Percentiles rank a stretch among this genome's conserved stretches.
Evolutionary conservation across 2,329 filamentous ascomycete species (phyloP).

Genomic region (Colletotrichum endophyticum): DNA sequence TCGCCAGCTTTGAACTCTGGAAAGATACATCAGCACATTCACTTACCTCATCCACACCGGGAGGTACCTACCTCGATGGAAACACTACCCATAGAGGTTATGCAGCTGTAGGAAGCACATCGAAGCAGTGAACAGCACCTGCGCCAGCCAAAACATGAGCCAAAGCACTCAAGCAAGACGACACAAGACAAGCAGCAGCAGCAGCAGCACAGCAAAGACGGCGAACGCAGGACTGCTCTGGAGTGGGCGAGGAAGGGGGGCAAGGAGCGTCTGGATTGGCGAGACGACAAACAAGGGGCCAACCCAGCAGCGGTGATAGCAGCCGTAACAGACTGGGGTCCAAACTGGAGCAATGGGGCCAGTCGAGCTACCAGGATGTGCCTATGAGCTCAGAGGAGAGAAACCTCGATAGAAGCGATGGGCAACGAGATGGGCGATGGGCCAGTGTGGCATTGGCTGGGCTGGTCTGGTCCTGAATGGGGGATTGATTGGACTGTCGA

Average conservation of each 20-base stretch:
- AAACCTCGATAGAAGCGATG: not conserved
- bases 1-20: not conserved
- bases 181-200: not conserved
- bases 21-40: not conserved
- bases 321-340: constrained; percentile 9
- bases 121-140: not conserved
- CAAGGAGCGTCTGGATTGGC: constrained; percentile 2
- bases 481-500: not conserved
- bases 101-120: not conserved
- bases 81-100: not conserved
- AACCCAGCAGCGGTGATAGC: not conserved
- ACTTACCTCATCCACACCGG: not conserved
- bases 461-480: not conserved
- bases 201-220: not conserved
- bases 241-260: not conserved
- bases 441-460: constrained; percentile 2
- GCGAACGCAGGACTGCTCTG: not conserved
- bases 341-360: not conserved
- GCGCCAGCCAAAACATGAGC: not conserved
- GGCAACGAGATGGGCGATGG: not conserved
- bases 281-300: constrained; percentile 1
- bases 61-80: not conserved
- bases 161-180: not conserved
- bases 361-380: not conserved
- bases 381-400: not conserved